phyloP scores from a whole-genome alignment of 2,329 filamentous ascomycete species.

The Colletotrichum melonis region DNA sequence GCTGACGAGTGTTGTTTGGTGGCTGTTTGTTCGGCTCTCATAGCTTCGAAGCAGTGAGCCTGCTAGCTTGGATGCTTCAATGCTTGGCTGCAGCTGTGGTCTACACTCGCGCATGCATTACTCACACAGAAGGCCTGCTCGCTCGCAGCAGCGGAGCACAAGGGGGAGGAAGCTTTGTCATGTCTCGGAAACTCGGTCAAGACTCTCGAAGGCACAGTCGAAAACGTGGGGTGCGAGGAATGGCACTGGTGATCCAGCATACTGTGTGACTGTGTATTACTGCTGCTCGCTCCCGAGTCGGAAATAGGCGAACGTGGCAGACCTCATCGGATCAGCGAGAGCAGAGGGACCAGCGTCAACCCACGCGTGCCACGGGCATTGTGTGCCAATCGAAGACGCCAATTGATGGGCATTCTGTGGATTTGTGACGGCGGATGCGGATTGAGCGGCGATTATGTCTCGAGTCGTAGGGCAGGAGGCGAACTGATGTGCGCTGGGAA shows the following conservation, averaged over 20 bases:
- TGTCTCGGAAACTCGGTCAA: conserved; percentile 25
- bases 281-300: background rate
- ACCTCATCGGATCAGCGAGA: conserved; percentile 29
- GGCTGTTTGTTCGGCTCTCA: conserved; percentile 18
- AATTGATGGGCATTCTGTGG: background rate
- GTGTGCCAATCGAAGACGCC: background rate
- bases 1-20: conserved; percentile 2
- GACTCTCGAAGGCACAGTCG: conserved; percentile 7
- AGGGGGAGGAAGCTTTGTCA: background rate
- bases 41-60: background rate
- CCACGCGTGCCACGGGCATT: background rate
- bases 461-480: conserved; percentile 23
- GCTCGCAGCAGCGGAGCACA: background rate
- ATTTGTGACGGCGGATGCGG: conserved; percentile 7
- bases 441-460: background rate
- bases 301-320: conserved; percentile 22
- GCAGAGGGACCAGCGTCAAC: background rate
- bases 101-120: conserved; percentile 6
- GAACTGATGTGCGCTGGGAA: conserved; percentile 30
- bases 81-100: conserved; percentile 11
- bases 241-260: background rate
- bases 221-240: conserved; percentile 10
- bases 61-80: background rate
- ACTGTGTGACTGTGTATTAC: background rate
- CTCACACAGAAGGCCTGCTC: background rate